These are phyloP conservation scores for Alternaria sp. DNA, from an alignment of 2,329 filamentous ascomycete species.

Conservation along the genomic window DNA sequence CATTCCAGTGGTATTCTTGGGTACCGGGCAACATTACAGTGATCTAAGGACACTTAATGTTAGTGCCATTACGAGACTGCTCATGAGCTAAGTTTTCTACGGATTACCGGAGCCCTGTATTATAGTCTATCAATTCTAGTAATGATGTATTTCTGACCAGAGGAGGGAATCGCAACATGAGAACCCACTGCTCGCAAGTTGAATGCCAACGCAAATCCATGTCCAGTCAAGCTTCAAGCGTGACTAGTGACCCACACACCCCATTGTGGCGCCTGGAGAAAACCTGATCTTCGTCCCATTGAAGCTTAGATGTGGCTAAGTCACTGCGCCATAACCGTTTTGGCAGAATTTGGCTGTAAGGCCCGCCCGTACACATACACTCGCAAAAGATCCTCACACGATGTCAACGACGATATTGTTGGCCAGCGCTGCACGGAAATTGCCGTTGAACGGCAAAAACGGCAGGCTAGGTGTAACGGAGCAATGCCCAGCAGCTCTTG, in stretches of 20 bases:
- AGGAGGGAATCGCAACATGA: not conserved
- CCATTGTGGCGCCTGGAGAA: not conserved
- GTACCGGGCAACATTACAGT: conserved; percentile 71
- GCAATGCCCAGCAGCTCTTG: not conserved
- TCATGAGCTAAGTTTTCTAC: conserved; percentile 58
- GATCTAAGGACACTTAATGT: conserved; percentile 69
- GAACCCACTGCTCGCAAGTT: not conserved
- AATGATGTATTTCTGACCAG: not conserved
- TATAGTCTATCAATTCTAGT: not conserved
- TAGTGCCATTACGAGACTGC: conserved; percentile 65
- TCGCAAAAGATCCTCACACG: not conserved
- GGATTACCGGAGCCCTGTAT: not conserved
- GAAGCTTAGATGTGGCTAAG: not conserved
- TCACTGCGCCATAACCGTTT: not conserved
- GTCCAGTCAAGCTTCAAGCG: not conserved
- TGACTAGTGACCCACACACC: not conserved
- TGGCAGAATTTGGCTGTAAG: not conserved
- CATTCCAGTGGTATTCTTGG: conserved; percentile 93
- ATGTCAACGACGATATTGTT: not conserved
- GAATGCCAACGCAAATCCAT: not conserved
- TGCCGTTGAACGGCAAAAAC: not conserved
- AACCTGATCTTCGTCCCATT: not conserved
- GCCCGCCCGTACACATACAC: not conserved
- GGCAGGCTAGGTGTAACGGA: not conserved
- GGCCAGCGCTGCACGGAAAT: not conserved